phyloP scores from a whole-genome alignment of 2,329 filamentous ascomycete genomes.

The Tolypocladium nubicola region DNA sequence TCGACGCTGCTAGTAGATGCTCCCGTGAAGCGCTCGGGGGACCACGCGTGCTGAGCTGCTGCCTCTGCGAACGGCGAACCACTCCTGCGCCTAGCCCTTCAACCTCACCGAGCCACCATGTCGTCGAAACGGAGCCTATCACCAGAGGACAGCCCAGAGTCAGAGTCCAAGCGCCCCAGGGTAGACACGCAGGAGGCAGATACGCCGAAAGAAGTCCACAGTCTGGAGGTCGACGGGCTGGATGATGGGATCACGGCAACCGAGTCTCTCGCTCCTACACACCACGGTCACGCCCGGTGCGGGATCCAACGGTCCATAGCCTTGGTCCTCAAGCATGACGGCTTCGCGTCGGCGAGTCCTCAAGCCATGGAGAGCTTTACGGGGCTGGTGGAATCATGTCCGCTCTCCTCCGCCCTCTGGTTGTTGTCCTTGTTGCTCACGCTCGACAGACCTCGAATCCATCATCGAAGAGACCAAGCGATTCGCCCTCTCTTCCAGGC shows the following conservation, averaged over 20 bases:
- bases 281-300: conserved; percentile 20
- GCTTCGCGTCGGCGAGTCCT: conserved; percentile 42
- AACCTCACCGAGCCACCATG: conserved; percentile 8
- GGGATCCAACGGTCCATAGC: conserved; percentile 45
- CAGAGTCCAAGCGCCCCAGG: conserved; percentile 19
- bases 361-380: conserved; percentile 51
- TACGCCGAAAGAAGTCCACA: neutral
- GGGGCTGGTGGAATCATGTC: conserved; percentile 46
- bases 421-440: conserved; percentile 6
- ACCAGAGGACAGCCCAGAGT: conserved; percentile 14
- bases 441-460: conserved; percentile 32
- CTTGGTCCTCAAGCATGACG: conserved; percentile 44
- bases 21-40: neutral
- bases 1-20: neutral
- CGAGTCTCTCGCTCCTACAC: conserved; percentile 15
- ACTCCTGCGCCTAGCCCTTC: neutral
- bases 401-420: neutral
- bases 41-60: neutral
- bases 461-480: conserved; percentile 38
- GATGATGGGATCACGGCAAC: neutral
- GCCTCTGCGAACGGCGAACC: too few relatives aligned
- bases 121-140: conserved; percentile 27
- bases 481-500: conserved; percentile 36
- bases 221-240: neutral
- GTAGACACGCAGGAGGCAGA: neutral